These are phyloP conservation scores for Pichia manshurica DNA, from an alignment of 805 yeast species.

Conservation along the genomic window DNA sequence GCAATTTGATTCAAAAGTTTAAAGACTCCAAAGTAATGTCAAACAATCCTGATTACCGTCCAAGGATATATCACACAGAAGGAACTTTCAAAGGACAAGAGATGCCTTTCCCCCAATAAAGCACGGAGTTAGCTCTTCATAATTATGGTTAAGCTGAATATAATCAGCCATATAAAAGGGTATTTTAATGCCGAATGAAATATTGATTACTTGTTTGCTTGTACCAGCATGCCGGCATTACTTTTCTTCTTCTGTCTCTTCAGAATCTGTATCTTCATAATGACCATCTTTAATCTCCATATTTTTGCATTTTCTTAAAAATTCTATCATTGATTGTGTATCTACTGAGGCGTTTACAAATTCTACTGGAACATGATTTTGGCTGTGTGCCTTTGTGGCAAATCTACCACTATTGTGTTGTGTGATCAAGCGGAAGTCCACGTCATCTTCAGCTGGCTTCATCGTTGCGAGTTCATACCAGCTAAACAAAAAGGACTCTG, in stretches of 20 bases:
- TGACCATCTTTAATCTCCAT: slow-evolving; percentile 8
- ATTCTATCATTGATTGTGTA: slow-evolving; percentile 61
- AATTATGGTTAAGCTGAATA: too few species aligned
- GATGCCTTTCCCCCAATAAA: slow-evolving; percentile 35
- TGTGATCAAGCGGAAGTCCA: slow-evolving; percentile 56
- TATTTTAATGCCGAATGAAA: too few species aligned
- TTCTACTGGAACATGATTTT: slow-evolving; percentile 88
- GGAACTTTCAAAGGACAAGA: slow-evolving; percentile 41
- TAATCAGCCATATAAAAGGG: too few species aligned
- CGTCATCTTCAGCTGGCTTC: slow-evolving; percentile 31
- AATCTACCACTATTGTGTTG: slow-evolving; percentile 69
- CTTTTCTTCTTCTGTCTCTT: neutral
- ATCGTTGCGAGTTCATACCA: slow-evolving; percentile 69
- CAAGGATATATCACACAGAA: slow-evolving; percentile 40
- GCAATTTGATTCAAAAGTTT: slow-evolving; percentile 41
- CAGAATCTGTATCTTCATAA: neutral
- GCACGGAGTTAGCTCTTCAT: neutral
- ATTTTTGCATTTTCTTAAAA: slow-evolving; percentile 48
- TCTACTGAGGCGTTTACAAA: slow-evolving; percentile 77
- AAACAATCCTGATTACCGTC: slow-evolving; percentile 39
- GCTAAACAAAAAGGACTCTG: slow-evolving; percentile 72
- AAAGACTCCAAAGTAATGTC: slow-evolving; percentile 46
- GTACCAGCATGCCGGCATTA: too few species aligned
- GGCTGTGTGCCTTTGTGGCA: slow-evolving; percentile 77
- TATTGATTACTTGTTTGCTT: too few species aligned